Evolutionary conservation across 371 early-diverging fungal species (phyloP), one percentile per base, ranked within the genome.

Genomic region (Rhizopus sp.): DNA sequence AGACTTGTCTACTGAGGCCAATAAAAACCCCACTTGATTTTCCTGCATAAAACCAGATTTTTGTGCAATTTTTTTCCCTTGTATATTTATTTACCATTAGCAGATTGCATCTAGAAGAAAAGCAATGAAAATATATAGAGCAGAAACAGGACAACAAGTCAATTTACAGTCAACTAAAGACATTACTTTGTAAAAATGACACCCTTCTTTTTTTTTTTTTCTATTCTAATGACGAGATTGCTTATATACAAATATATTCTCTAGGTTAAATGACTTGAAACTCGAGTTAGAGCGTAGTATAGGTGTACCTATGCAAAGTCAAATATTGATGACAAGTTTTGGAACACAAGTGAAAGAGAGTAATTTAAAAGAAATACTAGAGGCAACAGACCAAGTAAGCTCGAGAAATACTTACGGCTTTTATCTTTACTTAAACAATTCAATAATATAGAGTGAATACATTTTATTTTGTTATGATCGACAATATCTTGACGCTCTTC

Each of bases 311-410:
- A 62, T 66, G 12, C 62, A 64, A 38, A 70, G 69, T 42, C 86
- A 86, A 66, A 84, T 86, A 60, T 61, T 86, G 50, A 83, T 86
- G 81, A 86, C 86, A 13, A 78, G 80, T 53, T 73, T 68, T 56
- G 86, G 86, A 6, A 68, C 72, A 8, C 80, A 78, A 59, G 80
- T 86, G 35, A 78, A 73, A 62, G 66, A 70, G 45, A 73, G 73
- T n/a, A 80, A 80, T 62, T 59, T 84, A 38, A 59, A 64, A 29
- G 78, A 79, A 17, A 74, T 80, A 1, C 53, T 80, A 29, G 63
- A 75, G 30, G 75, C 84, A 9, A 70, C 69, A n/a, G 82, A 76
- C 40, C 66, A 79, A 59, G 86, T 83, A 77, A 53, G 58, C 37
- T 42, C 12, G 44, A 10, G 15, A 2, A 23, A 23, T 23, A 23